Conservation (phyloP, 371 early-diverging fungal genomes). For the Mortierella sp. region DNA sequence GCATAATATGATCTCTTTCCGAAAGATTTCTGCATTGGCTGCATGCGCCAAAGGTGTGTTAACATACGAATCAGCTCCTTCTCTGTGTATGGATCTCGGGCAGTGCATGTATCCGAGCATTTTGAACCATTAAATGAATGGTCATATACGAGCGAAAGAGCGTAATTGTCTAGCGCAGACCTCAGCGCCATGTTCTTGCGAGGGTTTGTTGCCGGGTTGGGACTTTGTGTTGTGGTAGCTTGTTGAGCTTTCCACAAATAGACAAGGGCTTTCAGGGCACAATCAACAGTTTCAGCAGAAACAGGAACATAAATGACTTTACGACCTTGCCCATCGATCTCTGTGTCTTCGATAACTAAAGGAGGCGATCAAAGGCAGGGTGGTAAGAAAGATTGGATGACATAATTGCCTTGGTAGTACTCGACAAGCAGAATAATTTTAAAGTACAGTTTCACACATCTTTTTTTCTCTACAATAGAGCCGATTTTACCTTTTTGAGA, state of each 20-base stretch:
- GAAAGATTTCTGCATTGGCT: neutral
- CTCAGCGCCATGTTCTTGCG: neutral
- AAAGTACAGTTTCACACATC: no score
- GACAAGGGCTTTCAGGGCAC: conserved; percentile 4
- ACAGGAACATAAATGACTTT: conserved; percentile 4
- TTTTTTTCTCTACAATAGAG: no score
- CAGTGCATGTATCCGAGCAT: neutral
- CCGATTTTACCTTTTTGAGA: no score
- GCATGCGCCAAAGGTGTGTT: conserved; percentile 8
- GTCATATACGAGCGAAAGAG: no score
- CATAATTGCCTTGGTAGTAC: no score
- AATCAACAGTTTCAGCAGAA: conserved; percentile 6
- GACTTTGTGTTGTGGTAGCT: neutral
- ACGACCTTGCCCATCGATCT: neutral
- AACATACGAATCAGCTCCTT: conserved; percentile 1
- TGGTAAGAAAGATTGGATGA: no score
- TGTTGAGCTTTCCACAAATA: conserved; percentile 8
- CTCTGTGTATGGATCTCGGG: conserved; percentile 10
- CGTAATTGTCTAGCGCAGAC: no score
- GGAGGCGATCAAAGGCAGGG: no score
- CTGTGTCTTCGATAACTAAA: no score
- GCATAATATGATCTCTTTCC: conserved; percentile 3
- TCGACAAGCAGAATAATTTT: no score
- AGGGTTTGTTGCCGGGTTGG: conserved; percentile 1
- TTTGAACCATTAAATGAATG: no score